Percentiles rank a stretch among this genome's conserved stretches.
Conservation (phyloP, 805 yeast genomes). For the Sugiyamaella lignohabitans region DNA sequence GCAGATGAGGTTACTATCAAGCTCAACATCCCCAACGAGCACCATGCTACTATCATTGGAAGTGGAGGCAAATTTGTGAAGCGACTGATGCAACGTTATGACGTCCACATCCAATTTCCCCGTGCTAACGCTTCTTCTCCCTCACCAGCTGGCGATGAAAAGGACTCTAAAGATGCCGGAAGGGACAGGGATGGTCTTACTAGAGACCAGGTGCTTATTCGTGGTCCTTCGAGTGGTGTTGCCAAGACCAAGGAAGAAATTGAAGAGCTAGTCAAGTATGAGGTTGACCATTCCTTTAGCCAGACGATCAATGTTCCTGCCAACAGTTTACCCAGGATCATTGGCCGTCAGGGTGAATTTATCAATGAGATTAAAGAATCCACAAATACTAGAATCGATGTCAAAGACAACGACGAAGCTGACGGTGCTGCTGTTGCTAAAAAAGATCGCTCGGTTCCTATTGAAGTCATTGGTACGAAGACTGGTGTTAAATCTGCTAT, state of each 20-base stretch:
- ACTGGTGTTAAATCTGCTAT: conserved; percentile 68
- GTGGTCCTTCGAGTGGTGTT: conserved; percentile 90
- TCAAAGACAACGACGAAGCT: conserved; percentile 44
- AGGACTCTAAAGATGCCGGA: conserved; percentile 2
- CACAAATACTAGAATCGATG: conserved; percentile 42
- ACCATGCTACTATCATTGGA: conserved; percentile 79
- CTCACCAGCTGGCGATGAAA: conserved; percentile 5
- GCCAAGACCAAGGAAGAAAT: conserved; percentile 77
- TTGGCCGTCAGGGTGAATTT: conserved; percentile 83
- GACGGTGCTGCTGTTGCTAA: conserved; percentile 28
- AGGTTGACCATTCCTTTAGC: conserved; percentile 74
- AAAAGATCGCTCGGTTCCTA: conserved; percentile 50
- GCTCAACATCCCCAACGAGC: conserved; percentile 65
- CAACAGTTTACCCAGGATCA: conserved; percentile 72
- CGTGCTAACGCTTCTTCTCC: conserved; percentile 31
- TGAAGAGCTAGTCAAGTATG: conserved; percentile 75
- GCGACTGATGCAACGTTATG: conserved; percentile 82
- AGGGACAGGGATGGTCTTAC: conserved; percentile 12
- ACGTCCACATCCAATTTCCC: conserved; percentile 75
- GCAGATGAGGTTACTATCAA: conserved; percentile 71
- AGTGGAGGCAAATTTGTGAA: conserved; percentile 72
- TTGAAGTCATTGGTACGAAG: conserved; percentile 74
- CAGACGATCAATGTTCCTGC: conserved; percentile 60
- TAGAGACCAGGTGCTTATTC: conserved; percentile 58
- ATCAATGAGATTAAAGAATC: conserved; percentile 74